A percentile compares a stretch with the other conserved stretches of the same genome.
Conservation (phyloP, 2,329 filamentous ascomycete genomes). For the Hirsutella thompsonii region DNA sequence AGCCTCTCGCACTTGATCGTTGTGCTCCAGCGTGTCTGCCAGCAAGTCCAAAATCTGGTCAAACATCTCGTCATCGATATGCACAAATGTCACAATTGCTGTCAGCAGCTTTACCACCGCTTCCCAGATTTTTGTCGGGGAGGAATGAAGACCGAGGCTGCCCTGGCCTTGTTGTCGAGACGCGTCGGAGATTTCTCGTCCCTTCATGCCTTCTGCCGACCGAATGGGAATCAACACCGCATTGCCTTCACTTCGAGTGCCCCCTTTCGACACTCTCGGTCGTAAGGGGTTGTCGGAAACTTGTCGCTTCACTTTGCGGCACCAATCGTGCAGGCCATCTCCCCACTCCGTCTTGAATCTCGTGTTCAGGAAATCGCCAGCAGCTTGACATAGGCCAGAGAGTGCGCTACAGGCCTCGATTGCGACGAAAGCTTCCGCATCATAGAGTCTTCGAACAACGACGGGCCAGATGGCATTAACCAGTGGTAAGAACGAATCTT, state of each 20-base stretch:
- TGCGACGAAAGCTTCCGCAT: constrained; percentile 54
- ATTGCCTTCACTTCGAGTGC: neutral
- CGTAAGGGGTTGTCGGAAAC: constrained; percentile 13
- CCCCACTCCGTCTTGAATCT: constrained; percentile 65
- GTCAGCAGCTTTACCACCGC: constrained; percentile 46
- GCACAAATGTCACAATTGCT: constrained; percentile 47
- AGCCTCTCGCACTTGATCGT: constrained; percentile 36
- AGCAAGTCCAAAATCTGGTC: constrained; percentile 58
- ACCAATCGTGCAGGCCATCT: constrained; percentile 38
- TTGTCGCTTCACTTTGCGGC: constrained; percentile 26
- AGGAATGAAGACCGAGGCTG: constrained; percentile 45
- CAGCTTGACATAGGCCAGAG: constrained; percentile 51
- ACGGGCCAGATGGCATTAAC: constrained; percentile 89
- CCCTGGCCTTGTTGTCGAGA: constrained; percentile 5
- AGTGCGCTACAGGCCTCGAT: constrained; percentile 60
- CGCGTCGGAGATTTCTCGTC: constrained; percentile 6
- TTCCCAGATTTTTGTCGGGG: constrained; percentile 51
- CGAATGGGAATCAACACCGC: constrained; percentile 20
- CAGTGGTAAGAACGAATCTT: constrained; percentile 75
- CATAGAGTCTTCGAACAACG: constrained; percentile 53
- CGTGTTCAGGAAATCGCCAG: constrained; percentile 69
- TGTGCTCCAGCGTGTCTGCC: constrained; percentile 30
- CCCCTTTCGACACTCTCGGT: neutral
- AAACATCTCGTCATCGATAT: constrained; percentile 54
- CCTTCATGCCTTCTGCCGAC: constrained; percentile 10